Evolutionary conservation across 306 rosid genomes (phyloP), one percentile per base, ranked within the genome.

Genomic region (Hippophae rhamnoides): DNA sequence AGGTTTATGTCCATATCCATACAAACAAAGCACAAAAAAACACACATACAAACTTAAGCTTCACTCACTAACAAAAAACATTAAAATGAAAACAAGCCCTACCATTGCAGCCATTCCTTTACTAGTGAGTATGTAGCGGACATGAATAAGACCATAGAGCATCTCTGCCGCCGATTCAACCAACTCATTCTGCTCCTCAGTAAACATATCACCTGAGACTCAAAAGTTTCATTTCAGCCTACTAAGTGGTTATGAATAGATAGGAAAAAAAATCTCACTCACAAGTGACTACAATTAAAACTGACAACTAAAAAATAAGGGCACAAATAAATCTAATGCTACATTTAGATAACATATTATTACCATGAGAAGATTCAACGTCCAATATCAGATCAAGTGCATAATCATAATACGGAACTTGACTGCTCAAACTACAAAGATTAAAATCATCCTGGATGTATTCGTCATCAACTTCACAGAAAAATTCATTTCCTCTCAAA

Each of bases 91-190:
- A 13, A 40, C 63, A 11, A 60, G 53, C 62, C 65, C 60, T 78
- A 90, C 98, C 98, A 90, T 87, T 54, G 96, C 94, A 53, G 98
- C 72, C 90, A 85, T 79, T 74, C 98, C 98, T 75, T 88, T 87
- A 84, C 89, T 81, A 47, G 98, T 90, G 71, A 90, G 78, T 61
- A 90, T 76, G 71, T 90, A 90, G 14, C 98, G 82, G 44, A 92
- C 92, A 79, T 90, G 98, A 67, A 90, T 90, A 64, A 90, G 87
- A 72, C 98, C 98, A 78, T 90, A 90, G 57, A 90, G 84, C 98
- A 90, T 90, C 80, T 90, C 95, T 0, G 98, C 98, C 59, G 98
- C 98, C 46, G 98, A 90, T 76, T 90, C 96, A 67, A 90, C 81
- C 70, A 90, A 77, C 79, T 90, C 98, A 73, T 87, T 90, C 70